Evolutionary conservation across 495 filamentous ascomycete genomes (phyloP).

Genomic region (Penicillium longicatenatum): DNA sequence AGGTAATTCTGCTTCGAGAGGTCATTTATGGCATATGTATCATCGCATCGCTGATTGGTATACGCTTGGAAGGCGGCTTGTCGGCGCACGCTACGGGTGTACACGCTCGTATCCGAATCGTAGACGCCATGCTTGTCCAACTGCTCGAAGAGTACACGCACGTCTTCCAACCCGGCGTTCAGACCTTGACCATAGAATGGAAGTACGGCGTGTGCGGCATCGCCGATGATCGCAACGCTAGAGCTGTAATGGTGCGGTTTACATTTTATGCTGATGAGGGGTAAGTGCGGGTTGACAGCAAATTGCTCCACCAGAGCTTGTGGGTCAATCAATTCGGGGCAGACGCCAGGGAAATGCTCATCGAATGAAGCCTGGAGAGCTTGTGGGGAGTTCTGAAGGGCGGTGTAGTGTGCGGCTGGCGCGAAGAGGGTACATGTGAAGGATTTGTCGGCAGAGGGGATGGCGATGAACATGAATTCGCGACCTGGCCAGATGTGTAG

Average conservation of each 20-base stretch:
- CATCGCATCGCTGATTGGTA: slow-evolving; percentile 66
- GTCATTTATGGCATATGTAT: slow-evolving; percentile 90
- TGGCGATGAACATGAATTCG: slow-evolving; percentile 96
- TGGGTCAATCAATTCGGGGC: slow-evolving; percentile 72
- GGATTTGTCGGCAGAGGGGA: slow-evolving; percentile 82
- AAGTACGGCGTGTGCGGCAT: slow-evolving; percentile 96
- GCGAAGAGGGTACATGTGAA: slow-evolving; percentile 97
- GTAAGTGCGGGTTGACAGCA: slow-evolving; percentile 78
- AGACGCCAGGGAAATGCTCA: slow-evolving; percentile 80
- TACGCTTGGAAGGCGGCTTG: slow-evolving; percentile 71
- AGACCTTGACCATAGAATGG: slow-evolving; percentile 93
- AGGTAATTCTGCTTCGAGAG: slow-evolving; percentile 88
- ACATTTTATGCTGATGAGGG: slow-evolving; percentile 91
- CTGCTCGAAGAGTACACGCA: slow-evolving; percentile 74
- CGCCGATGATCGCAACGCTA: slow-evolving; percentile 84
- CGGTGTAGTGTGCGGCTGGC: slow-evolving; percentile 51
- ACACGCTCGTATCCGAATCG: slow-evolving; percentile 29
- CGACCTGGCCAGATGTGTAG: slow-evolving; percentile 96
- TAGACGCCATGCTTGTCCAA: slow-evolving; percentile 66
- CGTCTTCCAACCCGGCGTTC: slow-evolving; percentile 84
- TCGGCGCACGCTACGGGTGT: slow-evolving; percentile 43
- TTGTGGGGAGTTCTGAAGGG: slow-evolving; percentile 57
- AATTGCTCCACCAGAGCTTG: slow-evolving; percentile 71
- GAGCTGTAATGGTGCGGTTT: slow-evolving; percentile 77
- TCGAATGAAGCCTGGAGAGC: slow-evolving; percentile 73